Conservation (phyloP, 2,329 filamentous ascomycete genomes). For the Aspergillus arachidicola region DNA sequence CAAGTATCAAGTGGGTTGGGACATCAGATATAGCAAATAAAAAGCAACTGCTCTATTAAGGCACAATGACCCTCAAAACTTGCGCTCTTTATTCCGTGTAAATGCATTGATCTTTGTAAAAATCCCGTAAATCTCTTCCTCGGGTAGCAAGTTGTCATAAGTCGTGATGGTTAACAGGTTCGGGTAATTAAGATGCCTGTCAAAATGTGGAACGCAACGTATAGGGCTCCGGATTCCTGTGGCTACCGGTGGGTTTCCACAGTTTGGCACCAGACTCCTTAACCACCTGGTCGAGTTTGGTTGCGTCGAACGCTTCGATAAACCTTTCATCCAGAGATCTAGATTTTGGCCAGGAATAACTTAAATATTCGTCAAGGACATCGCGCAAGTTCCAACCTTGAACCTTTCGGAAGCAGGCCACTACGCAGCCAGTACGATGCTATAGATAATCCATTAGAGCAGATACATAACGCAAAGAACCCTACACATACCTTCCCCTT, state of each 20-base stretch:
- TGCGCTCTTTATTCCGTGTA: not conserved
- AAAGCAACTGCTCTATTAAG: not conserved
- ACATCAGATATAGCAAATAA: not conserved
- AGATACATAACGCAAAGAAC: not conserved
- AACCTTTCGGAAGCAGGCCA: slow-evolving; percentile 75
- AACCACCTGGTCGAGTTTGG: slow-evolving; percentile 22
- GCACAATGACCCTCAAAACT: not conserved
- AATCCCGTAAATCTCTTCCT: not conserved
- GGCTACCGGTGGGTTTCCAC: slow-evolving; percentile 15
- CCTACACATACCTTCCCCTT: slow-evolving; percentile 70
- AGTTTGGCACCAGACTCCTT: slow-evolving; percentile 19
- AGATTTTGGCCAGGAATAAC: slow-evolving; percentile 58
- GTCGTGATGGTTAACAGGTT: not conserved
- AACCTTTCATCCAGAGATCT: slow-evolving; percentile 40
- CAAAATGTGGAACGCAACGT: slow-evolving; percentile 7
- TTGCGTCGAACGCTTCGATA: slow-evolving; percentile 30
- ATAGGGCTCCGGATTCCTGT: slow-evolving; percentile 6
- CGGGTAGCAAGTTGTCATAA: not conserved
- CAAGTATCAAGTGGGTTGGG: not conserved
- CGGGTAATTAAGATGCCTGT: not conserved
- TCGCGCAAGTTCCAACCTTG: slow-evolving; percentile 65
- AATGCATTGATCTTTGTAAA: not conserved
- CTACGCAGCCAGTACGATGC: slow-evolving; percentile 89
- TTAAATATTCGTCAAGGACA: slow-evolving; percentile 73
- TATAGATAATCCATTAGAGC: slow-evolving; percentile 34